Base-by-base conservation (phyloP, 768 basidiomycete species). In the Kwoniella pini region DNA sequence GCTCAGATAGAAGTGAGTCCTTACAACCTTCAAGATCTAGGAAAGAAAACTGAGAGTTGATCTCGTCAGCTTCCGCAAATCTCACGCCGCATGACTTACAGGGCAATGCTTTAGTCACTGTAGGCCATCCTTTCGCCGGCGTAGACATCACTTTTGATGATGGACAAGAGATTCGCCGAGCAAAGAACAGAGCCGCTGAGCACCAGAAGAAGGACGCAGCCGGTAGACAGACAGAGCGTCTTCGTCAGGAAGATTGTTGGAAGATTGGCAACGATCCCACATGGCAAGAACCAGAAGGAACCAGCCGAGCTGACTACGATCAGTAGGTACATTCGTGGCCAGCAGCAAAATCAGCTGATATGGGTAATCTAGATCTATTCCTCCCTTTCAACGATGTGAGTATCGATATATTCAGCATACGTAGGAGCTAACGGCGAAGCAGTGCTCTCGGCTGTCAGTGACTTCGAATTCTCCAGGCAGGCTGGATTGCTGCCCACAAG, bases 301-400 rank as follows among this genome's bases (percentile, higher is more conserved):
- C 68, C 4, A 68, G 63, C 40, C n/a, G 33, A 15, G 54, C 63
- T 2, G 46, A 58, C 12, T 72, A 64, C 42, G 50, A 61, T 31
- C 12, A 55, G 72, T 72, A 36, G 49, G 72, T 65, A 2, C 4
- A 4, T 21, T 17, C 24, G 31, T 1, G 43, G 2, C 11, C 17
- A 46, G 24, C 39, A 28, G 4, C 27, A 12, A 46, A 15, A 13
- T 21, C 27, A 48, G n/a, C 45, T 57, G 51, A 45, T 36, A 3
- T n/a, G 28, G 57, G 59, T 9, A 58, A 24, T 44, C 13, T 40
- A 65, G 71, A 5, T 52, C 62, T 12, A 57, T 61, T 22, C 67
- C 72, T 1, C 72, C 72, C 0, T 74, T 74, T 57, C 56, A 39
- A 2, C 60, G 71, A 53, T 38, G 71, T 73, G 39, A 50, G 69